A percentile compares a stretch with the other conserved stretches of the same genome.
These are phyloP conservation scores for Penicillium sclerotiorum DNA, from an alignment of 2,329 filamentous ascomycete genomes.

Conservation along the genomic window DNA sequence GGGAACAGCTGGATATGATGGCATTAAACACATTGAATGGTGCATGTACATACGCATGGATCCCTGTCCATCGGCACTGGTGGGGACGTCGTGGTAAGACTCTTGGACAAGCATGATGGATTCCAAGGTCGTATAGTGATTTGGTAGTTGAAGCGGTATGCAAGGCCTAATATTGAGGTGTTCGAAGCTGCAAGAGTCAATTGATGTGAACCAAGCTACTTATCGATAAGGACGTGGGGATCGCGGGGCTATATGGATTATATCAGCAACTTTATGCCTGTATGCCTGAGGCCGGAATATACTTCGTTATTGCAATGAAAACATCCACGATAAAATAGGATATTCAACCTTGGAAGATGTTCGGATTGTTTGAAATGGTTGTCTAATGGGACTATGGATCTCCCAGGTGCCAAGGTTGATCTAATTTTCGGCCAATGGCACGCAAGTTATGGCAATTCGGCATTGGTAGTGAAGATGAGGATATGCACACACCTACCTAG, in stretches of 20 bases:
- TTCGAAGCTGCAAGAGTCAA: neutral
- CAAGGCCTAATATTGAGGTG: too few relatives aligned
- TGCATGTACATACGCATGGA: slow-evolving; percentile 38
- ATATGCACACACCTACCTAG: too few relatives aligned
- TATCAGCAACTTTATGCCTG: slow-evolving; percentile 2
- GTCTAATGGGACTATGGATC: neutral
- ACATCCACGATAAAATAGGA: too few relatives aligned
- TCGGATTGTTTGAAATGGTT: neutral
- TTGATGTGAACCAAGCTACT: neutral
- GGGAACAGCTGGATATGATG: neutral
- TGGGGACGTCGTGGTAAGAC: slow-evolving; percentile 40
- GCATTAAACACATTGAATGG: neutral
- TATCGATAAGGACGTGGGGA: slow-evolving; percentile 8
- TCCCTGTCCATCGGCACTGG: slow-evolving; percentile 40
- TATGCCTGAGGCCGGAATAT: neutral
- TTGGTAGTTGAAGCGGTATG: neutral
- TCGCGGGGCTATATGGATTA: slow-evolving; percentile 3
- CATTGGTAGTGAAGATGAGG: too few relatives aligned
- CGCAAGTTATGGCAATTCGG: too few relatives aligned
- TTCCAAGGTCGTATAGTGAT: neutral
- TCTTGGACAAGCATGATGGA: slow-evolving; percentile 39
- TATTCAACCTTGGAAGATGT: neutral
- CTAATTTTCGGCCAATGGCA: too few relatives aligned
- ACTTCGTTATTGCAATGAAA: too few relatives aligned
- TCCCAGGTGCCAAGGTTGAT: too few relatives aligned